Evolutionary conservation across 495 filamentous ascomycete species (phyloP).

Genomic region (Neurospora sp.): DNA sequence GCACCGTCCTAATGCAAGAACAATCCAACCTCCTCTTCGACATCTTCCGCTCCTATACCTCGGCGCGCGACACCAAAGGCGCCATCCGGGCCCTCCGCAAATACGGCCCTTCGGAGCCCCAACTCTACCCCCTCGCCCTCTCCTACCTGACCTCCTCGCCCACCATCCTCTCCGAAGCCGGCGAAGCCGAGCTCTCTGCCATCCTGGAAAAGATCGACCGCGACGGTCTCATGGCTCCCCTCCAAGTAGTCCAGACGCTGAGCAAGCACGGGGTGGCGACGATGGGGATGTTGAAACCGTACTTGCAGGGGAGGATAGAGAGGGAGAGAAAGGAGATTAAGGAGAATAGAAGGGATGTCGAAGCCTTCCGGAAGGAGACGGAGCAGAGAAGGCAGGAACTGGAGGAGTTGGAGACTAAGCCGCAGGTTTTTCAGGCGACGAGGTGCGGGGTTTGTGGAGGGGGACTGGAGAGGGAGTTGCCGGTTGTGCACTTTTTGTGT

Average conservation of each 20-base stretch:
- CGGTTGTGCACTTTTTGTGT: constrained; percentile 90
- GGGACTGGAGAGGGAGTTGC: constrained; percentile 62
- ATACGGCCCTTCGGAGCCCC: constrained; percentile 86
- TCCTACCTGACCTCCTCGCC: constrained; percentile 87
- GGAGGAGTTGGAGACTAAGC: constrained; percentile 61
- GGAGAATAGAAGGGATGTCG: constrained; percentile 71
- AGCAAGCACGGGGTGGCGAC: constrained; percentile 58
- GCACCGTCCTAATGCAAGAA: constrained; percentile 85
- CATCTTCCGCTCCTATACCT: constrained; percentile 94
- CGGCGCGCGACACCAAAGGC: constrained; percentile 82
- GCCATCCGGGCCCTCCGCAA: constrained; percentile 81
- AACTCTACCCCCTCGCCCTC: constrained; percentile 85
- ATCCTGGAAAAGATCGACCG: constrained; percentile 81
- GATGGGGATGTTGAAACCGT: constrained; percentile 93
- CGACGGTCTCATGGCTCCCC: constrained; percentile 85
- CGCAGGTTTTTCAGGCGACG: constrained; percentile 80
- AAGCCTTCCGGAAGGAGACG: constrained; percentile 80
- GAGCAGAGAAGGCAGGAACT: constrained; percentile 69
- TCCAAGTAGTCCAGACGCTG: constrained; percentile 93
- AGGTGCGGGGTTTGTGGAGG: constrained; percentile 64
- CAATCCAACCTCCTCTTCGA: constrained; percentile 87
- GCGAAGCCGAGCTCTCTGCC: constrained; percentile 65
- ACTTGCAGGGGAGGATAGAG: constrained; percentile 80
- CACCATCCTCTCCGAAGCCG: constrained; percentile 73
- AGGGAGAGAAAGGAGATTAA: constrained; percentile 76